Conservation (phyloP, 306 rosid genomes). For the Mucuna pruriens region DNA sequence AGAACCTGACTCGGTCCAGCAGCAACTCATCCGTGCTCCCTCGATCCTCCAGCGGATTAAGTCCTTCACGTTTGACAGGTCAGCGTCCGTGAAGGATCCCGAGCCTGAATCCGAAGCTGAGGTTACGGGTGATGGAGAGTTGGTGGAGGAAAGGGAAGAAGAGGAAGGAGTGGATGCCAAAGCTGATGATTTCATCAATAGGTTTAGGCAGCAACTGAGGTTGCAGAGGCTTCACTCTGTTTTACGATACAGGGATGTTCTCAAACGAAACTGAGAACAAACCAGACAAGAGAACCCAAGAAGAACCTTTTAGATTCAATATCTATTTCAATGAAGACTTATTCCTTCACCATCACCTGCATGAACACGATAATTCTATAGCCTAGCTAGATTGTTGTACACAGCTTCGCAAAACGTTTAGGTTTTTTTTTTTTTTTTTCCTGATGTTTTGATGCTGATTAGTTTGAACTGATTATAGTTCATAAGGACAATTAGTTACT, state of each 20-base stretch:
- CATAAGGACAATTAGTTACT: neutral
- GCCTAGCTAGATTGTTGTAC: neutral
- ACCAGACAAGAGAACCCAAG: neutral
- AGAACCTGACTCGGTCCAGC: neutral
- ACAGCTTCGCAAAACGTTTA: neutral
- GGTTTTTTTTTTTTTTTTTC: neutral
- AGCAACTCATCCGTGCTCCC: slow-evolving; percentile 39
- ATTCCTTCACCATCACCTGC: neutral
- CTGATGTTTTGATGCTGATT: neutral
- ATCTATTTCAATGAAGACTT: neutral
- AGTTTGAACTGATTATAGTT: neutral
- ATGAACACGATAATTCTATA: neutral
- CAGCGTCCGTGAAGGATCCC: slow-evolving; percentile 19
- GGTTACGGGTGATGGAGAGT: neutral
- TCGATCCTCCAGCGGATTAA: slow-evolving; percentile 58
- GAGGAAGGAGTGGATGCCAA: slow-evolving; percentile 74
- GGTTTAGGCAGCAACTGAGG: slow-evolving; percentile 75
- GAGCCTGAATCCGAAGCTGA: neutral
- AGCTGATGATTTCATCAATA: slow-evolving; percentile 86
- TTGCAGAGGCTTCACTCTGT: slow-evolving; percentile 81
- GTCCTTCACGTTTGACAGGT: slow-evolving; percentile 48
- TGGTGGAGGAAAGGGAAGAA: slow-evolving; percentile 41
- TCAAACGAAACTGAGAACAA: slow-evolving; percentile 18
- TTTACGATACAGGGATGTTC: slow-evolving; percentile 54
- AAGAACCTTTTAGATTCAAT: neutral